Percentiles rank a stretch among this genome's conserved stretches.
phyloP scores from a whole-genome alignment of 192 early-diverging fungal species.

The Pecoramyces ruminantium region DNA sequence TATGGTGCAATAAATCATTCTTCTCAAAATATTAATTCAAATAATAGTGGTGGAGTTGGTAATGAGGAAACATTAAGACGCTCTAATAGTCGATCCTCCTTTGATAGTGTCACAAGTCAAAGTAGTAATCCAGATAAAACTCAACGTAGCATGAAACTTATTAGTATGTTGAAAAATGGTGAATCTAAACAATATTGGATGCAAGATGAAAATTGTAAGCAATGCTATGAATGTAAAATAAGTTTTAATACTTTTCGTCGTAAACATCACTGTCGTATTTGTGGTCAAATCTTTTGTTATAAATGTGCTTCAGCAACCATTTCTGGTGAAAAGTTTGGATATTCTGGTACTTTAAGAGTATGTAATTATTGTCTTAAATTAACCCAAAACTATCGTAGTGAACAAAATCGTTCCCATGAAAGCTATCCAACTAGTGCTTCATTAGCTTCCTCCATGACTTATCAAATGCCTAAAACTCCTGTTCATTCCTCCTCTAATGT shows the following conservation, averaged over 20 bases:
- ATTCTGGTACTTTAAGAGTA: conserved; percentile 50
- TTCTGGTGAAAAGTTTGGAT: conserved; percentile 42
- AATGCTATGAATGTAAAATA: conserved; percentile 65
- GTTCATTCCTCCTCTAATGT: conserved; percentile 13
- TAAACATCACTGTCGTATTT: conserved; percentile 66
- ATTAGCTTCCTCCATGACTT: background rate
- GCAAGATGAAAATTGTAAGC: conserved; percentile 62
- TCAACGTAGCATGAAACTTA: background rate
- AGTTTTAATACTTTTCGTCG: conserved; percentile 51
- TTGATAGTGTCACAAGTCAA: background rate
- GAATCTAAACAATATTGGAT: conserved; percentile 49
- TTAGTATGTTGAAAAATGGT: background rate
- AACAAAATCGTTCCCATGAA: conserved; percentile 5
- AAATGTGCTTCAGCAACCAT: conserved; percentile 55
- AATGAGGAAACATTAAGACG: background rate
- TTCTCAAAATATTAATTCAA: background rate
- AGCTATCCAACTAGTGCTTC: background rate
- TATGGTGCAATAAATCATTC: background rate
- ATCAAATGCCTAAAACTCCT: conserved; percentile 4
- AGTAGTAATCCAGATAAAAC: background rate
- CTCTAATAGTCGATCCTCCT: background rate
- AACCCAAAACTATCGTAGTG: conserved; percentile 28
- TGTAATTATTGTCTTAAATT: conserved; percentile 42
- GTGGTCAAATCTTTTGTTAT: conserved; percentile 68
- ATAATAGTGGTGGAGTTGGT: too few species aligned